Conservation (phyloP, 352 stramenopile species). For the Phytophthora nicotianae region DNA sequence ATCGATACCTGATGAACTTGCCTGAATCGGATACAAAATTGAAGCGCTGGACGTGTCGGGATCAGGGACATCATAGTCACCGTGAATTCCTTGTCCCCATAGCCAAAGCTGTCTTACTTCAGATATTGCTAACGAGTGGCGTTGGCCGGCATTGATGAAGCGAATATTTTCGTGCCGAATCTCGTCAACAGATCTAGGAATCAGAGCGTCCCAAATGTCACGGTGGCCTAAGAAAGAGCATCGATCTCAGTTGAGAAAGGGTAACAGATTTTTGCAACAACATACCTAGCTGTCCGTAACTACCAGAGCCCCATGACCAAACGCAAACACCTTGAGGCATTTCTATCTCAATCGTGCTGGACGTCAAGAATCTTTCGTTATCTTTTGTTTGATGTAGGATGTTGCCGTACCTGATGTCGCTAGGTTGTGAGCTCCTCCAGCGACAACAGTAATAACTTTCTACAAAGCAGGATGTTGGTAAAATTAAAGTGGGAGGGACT, state of each 20-base stretch:
- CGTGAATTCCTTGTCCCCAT: conserved; percentile 77
- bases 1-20: conserved; percentile 18
- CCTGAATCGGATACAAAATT: conserved; percentile 58
- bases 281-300: conserved; percentile 73
- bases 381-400: no score
- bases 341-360: conserved; percentile 32
- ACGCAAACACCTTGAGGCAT: conserved; percentile 64
- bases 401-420: conserved; percentile 54
- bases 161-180: conserved; percentile 62
- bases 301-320: conserved; percentile 71
- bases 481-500: neutral
- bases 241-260: neutral
- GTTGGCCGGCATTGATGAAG: conserved; percentile 67
- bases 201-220: conserved; percentile 66
- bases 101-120: conserved; percentile 65
- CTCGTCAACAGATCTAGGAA: conserved; percentile 73
- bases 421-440: conserved; percentile 70
- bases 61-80: conserved; percentile 44
- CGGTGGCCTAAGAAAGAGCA: conserved; percentile 52
- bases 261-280: neutral
- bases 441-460: conserved; percentile 71
- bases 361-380: no score
- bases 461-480: conserved; percentile 23
- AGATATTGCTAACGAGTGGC: conserved; percentile 76
- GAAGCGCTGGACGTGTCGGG: conserved; percentile 53